Evolutionary conservation across 495 filamentous ascomycete species (phyloP).

Genomic region (Melanomma pulvis-pyrius): DNA sequence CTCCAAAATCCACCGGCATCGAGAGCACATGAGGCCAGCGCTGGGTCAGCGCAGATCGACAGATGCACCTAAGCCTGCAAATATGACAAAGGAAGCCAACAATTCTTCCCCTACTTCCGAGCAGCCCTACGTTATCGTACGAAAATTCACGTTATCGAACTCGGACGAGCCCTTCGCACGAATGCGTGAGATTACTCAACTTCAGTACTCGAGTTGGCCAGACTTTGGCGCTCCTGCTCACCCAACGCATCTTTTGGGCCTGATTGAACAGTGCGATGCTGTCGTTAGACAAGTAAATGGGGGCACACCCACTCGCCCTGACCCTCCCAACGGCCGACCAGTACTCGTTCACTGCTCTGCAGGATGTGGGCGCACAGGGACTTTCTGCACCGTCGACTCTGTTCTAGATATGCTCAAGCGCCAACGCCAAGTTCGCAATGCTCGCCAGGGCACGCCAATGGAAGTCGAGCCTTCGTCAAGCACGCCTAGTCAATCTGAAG

Average conservation of each 20-base stretch:
- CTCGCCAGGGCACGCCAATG: slow-evolving; percentile 42
- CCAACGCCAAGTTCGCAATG: slow-evolving; percentile 54
- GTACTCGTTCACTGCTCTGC: slow-evolving; percentile 94
- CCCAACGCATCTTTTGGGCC: slow-evolving; percentile 77
- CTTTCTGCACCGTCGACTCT: slow-evolving; percentile 94
- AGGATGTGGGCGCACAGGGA: slow-evolving; percentile 91
- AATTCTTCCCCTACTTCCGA: slow-evolving; percentile 50
- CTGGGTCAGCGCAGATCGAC: slow-evolving; percentile 38
- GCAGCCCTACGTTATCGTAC: slow-evolving; percentile 75
- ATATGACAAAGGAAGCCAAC: slow-evolving; percentile 20
- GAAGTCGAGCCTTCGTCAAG: slow-evolving; percentile 47
- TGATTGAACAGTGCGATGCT: slow-evolving; percentile 82
- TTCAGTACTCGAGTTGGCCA: slow-evolving; percentile 94
- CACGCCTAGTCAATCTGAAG: neutral
- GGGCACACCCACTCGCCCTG: slow-evolving; percentile 49
- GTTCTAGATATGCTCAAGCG: slow-evolving; percentile 92
- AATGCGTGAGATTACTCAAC: slow-evolving; percentile 89
- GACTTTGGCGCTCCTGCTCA: slow-evolving; percentile 94
- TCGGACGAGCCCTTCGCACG: slow-evolving; percentile 76
- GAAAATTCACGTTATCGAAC: slow-evolving; percentile 84
- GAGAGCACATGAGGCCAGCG: slow-evolving; percentile 29
- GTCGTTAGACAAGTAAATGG: slow-evolving; percentile 48
- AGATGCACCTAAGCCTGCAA: slow-evolving; percentile 30
- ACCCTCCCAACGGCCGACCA: slow-evolving; percentile 62
- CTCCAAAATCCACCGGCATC: slow-evolving; percentile 43